Evolutionary conservation across 2,329 filamentous ascomycete species (phyloP).

Genomic region (Drechslera avenae): DNA sequence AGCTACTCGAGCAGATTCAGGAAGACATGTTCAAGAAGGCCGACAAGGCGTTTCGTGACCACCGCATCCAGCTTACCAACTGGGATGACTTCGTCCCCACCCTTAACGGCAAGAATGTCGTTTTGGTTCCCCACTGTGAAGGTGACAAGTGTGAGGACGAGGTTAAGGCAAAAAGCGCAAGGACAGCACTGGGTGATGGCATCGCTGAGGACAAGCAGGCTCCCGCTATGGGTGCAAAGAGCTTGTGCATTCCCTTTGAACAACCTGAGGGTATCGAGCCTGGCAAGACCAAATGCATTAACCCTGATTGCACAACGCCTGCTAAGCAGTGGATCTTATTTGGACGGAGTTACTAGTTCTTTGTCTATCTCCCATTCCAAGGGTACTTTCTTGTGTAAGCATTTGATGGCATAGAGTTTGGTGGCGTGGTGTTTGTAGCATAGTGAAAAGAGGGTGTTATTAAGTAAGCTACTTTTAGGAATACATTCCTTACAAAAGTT

Average conservation of each 20-base stretch:
- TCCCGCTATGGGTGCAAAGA: slow-evolving; percentile 77
- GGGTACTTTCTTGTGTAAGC: slow-evolving; percentile 17
- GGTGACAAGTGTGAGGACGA: slow-evolving; percentile 86
- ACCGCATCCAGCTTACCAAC: slow-evolving; percentile 78
- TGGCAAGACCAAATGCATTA: slow-evolving; percentile 89
- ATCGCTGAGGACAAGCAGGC: slow-evolving; percentile 74
- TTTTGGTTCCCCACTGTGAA: slow-evolving; percentile 89
- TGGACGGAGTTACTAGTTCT: slow-evolving; percentile 62
- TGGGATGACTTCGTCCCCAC: slow-evolving; percentile 93
- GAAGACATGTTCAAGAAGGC: slow-evolving; percentile 79
- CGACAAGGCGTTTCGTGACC: slow-evolving; percentile 75
- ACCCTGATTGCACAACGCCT: slow-evolving; percentile 77
- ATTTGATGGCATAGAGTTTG: slow-evolving; percentile 32
- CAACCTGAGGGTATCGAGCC: slow-evolving; percentile 80
- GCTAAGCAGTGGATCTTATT: slow-evolving; percentile 94
- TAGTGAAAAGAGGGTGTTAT: slow-evolving; percentile 13
- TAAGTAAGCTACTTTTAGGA: slow-evolving; percentile 7
- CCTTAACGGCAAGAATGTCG: slow-evolving; percentile 89
- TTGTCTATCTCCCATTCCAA: not conserved
- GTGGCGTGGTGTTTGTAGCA: slow-evolving; percentile 16
- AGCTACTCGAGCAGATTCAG: slow-evolving; percentile 88
- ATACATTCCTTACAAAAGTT: slow-evolving; percentile 9
- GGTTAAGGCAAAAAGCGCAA: slow-evolving; percentile 90
- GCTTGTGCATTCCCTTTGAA: slow-evolving; percentile 79
- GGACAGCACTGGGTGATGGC: slow-evolving; percentile 70